Percentiles rank a stretch among this genome's conserved stretches.
Conservation (phyloP, 257 asterid genomes). For the Phtheirospermum japonicum region DNA sequence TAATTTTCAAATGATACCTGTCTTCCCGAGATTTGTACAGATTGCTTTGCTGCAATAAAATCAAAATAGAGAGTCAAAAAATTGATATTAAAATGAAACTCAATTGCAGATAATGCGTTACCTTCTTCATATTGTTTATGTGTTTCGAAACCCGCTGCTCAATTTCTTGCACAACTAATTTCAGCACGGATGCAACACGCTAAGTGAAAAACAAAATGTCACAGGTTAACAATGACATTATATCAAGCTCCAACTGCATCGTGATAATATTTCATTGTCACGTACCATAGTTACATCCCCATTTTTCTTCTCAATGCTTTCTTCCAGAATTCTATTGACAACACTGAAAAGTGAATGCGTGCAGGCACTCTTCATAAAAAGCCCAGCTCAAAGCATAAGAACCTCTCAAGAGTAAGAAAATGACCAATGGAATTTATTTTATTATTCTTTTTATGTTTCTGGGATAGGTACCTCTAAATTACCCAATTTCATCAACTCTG, state of each 20-base stretch:
- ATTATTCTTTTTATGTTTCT: too few relatives aligned
- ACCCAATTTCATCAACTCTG: too few relatives aligned
- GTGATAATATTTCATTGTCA: constrained; percentile 18
- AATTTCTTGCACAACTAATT: constrained; percentile 75
- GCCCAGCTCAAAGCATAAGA: constrained; percentile 32
- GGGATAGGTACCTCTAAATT: too few relatives aligned
- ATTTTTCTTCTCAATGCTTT: too few relatives aligned
- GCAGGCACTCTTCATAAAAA: constrained; percentile 57
- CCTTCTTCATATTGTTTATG: too few relatives aligned
- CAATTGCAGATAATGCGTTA: too few relatives aligned
- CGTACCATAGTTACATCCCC: constrained; percentile 81
- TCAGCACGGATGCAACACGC: constrained; percentile 80
- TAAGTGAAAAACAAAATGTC: constrained; percentile 35
- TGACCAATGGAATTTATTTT: constrained; percentile 3
- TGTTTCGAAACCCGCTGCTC: constrained; percentile 73
- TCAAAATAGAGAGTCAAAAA: too few relatives aligned
- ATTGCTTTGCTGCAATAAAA: constrained; percentile 73
- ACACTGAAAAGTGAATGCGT: too few relatives aligned
- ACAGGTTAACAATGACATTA: too few relatives aligned
- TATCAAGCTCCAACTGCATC: constrained; percentile 8
- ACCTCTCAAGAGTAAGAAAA: constrained; percentile 12
- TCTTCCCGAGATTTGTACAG: constrained; percentile 78
- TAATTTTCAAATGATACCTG: constrained; percentile 60
- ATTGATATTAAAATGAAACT: too few relatives aligned
- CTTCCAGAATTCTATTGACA: too few relatives aligned